Percentiles rank a stretch among this genome's conserved stretches.
These are phyloP conservation scores for Akanthomyces dipterigenus DNA, from an alignment of 2,329 filamentous ascomycete species.

Conservation along the genomic window DNA sequence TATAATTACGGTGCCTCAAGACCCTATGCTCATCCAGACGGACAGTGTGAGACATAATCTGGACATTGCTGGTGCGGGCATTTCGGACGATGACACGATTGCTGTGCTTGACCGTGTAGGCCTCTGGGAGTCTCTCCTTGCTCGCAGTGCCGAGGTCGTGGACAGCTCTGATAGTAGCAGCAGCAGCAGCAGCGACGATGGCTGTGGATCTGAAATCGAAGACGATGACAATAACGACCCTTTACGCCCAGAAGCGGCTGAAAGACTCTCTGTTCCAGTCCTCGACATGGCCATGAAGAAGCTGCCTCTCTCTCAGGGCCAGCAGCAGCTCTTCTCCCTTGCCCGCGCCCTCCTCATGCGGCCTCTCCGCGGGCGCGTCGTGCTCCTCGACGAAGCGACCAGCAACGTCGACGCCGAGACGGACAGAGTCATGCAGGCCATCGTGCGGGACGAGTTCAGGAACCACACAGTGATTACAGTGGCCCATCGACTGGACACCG, in stretches of 20 bases:
- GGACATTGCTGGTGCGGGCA: background rate
- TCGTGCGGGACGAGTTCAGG: background rate
- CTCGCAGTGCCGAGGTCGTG: background rate
- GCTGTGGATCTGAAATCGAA: too few relatives aligned
- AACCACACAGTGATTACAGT: background rate
- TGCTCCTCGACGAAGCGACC: background rate
- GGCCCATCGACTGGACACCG: background rate
- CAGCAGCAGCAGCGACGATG: too few relatives aligned
- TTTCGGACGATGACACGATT: slow-evolving; percentile 3
- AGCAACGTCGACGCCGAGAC: background rate
- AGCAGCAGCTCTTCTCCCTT: slow-evolving; percentile 3
- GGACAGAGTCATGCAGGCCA: background rate
- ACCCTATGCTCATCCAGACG: slow-evolving; percentile 14
- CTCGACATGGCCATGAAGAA: background rate
- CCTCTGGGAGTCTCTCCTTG: background rate
- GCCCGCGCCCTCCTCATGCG: slow-evolving; percentile 1
- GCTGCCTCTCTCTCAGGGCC: background rate
- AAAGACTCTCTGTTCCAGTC: background rate
- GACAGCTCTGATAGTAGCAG: too few relatives aligned
- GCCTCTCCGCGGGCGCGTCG: background rate
- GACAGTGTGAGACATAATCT: slow-evolving; percentile 13
- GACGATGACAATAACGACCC: background rate
- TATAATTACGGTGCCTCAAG: slow-evolving; percentile 21
- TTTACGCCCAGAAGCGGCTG: background rate
- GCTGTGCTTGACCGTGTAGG: background rate